A percentile compares a stretch with the other conserved stretches of the same genome.
These are phyloP conservation scores for Globisporangium camurandrum DNA, from an alignment of 352 stramenopile genomes.

Conservation along the genomic window DNA sequence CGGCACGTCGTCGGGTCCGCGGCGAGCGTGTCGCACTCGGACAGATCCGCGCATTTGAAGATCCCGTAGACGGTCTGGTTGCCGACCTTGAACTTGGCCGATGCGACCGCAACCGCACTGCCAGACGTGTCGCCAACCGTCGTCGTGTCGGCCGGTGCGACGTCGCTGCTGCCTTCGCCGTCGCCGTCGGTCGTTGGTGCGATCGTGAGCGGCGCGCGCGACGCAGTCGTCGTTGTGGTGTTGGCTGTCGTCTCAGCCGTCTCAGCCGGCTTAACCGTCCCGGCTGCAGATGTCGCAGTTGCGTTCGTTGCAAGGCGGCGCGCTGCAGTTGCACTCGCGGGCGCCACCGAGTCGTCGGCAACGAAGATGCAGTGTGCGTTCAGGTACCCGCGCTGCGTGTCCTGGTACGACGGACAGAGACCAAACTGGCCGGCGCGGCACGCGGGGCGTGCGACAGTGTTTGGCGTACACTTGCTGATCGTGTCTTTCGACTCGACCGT, in stretches of 20 bases:
- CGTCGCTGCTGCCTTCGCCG: slow-evolving; percentile 1
- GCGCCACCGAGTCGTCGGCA: slow-evolving; percentile 36
- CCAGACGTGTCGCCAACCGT: slow-evolving; percentile 16
- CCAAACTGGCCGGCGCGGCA: slow-evolving; percentile 56
- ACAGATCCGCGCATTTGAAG: slow-evolving; percentile 36
- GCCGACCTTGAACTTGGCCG: slow-evolving; percentile 42
- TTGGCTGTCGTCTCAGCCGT: too few relatives aligned
- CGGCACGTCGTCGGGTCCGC: slow-evolving; percentile 24
- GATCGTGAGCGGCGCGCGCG: neutral
- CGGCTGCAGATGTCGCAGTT: neutral
- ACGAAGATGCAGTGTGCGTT: slow-evolving; percentile 83
- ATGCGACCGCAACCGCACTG: slow-evolving; percentile 10
- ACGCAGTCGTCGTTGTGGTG: neutral
- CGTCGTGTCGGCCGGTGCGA: slow-evolving; percentile 6
- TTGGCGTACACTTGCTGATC: slow-evolving; percentile 76
- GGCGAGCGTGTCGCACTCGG: slow-evolving; percentile 33
- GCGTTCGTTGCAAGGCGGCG: neutral
- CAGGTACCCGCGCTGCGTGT: slow-evolving; percentile 53
- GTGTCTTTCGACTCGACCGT: slow-evolving; percentile 66
- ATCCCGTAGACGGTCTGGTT: slow-evolving; percentile 50
- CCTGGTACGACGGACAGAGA: slow-evolving; percentile 79
- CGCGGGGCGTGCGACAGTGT: slow-evolving; percentile 58
- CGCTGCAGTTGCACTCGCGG: slow-evolving; percentile 6
- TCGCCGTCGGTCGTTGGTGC: neutral
- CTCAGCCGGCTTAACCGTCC: neutral